Conservation (phyloP, 2,329 filamentous ascomycete species). For the Cordyceps tenuipes region DNA sequence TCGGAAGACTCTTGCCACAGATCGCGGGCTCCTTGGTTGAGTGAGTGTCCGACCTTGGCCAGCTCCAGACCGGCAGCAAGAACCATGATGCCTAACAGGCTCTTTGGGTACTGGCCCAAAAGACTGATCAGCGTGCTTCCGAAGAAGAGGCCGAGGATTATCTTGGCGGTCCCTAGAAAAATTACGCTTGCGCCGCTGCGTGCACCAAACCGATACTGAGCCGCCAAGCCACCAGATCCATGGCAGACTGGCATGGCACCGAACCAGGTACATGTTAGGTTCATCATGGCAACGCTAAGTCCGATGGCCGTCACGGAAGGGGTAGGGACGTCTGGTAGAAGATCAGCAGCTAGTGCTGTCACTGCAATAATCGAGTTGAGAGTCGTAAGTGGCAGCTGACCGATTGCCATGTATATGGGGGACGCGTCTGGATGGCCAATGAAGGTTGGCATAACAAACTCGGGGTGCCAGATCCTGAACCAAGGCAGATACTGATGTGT, state of each 20-base stretch:
- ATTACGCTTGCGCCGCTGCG: slow-evolving; percentile 79
- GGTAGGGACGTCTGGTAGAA: slow-evolving; percentile 59
- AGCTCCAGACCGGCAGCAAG: slow-evolving; percentile 83
- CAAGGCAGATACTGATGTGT: slow-evolving; percentile 35
- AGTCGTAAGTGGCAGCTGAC: slow-evolving; percentile 83
- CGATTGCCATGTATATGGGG: slow-evolving; percentile 57
- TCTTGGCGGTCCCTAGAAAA: slow-evolving; percentile 66
- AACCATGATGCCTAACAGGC: slow-evolving; percentile 78
- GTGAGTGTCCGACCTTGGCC: slow-evolving; percentile 71
- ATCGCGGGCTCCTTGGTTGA: slow-evolving; percentile 64
- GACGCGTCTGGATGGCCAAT: slow-evolving; percentile 21
- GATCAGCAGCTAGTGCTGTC: slow-evolving; percentile 65
- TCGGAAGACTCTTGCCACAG: slow-evolving; percentile 47
- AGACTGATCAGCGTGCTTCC: slow-evolving; percentile 66
- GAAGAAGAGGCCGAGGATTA: slow-evolving; percentile 66
- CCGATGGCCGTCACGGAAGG: slow-evolving; percentile 72
- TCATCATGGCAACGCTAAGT: slow-evolving; percentile 74
- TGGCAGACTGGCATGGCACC: slow-evolving; percentile 95
- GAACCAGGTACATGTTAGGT: slow-evolving; percentile 80
- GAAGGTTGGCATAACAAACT: slow-evolving; percentile 29
- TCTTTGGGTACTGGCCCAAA: slow-evolving; percentile 64
- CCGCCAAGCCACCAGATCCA: slow-evolving; percentile 82
- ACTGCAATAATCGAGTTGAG: slow-evolving; percentile 91
- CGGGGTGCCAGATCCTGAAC: slow-evolving; percentile 54
- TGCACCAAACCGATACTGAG: slow-evolving; percentile 85